Evolutionary conservation across 78 protist genomes (phyloP).

Genomic region (Parvularia atlantis): DNA sequence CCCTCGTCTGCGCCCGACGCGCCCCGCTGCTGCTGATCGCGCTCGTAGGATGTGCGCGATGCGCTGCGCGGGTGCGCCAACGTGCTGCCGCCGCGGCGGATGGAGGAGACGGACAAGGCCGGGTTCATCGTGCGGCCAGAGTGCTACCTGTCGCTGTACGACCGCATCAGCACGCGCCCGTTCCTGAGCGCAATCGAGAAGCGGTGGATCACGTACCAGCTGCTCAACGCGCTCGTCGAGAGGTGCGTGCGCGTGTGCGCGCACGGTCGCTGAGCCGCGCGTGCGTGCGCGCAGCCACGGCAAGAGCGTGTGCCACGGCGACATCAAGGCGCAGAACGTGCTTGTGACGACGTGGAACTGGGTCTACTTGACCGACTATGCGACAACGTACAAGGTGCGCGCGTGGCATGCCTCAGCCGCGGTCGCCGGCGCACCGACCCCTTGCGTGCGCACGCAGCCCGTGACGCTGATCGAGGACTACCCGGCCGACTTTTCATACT

Average conservation of each 20-base stretch:
- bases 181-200: conserved; percentile 57
- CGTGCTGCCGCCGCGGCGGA: too few species aligned
- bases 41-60: too few species aligned
- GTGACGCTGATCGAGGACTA: conserved; percentile 31
- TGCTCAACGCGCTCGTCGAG: conserved; percentile 44
- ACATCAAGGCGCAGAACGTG: conserved; percentile 63
- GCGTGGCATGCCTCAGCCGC: not conserved
- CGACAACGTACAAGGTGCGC: conserved; percentile 1
- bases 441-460: not conserved
- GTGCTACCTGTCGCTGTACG: too few species aligned
- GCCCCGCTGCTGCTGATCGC: too few species aligned
- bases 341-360: conserved; percentile 63
- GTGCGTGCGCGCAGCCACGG: too few species aligned
- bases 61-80: too few species aligned
- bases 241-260: conserved; percentile 16
- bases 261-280: too few species aligned
- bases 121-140: too few species aligned
- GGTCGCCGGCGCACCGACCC: not conserved
- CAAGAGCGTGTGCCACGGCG: conserved; percentile 43
- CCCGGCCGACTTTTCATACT: conserved; percentile 79
- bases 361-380: conserved; percentile 63
- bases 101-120: too few species aligned
- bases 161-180: conserved; percentile 63
- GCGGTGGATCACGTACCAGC: conserved; percentile 73
- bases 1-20: too few species aligned